Conservation (phyloP, 306 rosid species). For the Ceratonia siliqua region DNA sequence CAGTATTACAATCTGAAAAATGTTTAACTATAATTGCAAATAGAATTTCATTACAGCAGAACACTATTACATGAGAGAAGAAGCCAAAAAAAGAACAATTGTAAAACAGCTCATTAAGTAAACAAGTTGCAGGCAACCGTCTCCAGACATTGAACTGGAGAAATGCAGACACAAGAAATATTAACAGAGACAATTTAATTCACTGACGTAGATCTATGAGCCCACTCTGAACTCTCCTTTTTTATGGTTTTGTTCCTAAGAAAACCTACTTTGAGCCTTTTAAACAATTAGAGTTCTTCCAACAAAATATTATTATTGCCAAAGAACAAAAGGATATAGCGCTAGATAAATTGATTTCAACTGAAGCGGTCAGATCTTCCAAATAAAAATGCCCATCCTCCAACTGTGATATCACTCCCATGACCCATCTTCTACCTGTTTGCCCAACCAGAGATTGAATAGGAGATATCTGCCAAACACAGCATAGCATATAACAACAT, state of each 20-base stretch:
- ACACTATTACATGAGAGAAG: background rate
- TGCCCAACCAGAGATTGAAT: conserved; percentile 93
- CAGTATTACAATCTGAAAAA: background rate
- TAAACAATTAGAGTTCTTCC: background rate
- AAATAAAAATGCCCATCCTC: conserved; percentile 86
- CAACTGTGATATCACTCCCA: conserved; percentile 87
- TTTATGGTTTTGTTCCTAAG: background rate
- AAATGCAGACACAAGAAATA: background rate
- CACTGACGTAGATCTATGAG: background rate
- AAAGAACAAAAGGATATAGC: conserved; percentile 76
- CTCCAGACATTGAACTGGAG: background rate
- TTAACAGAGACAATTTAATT: background rate
- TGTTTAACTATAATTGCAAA: background rate
- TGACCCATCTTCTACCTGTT: conserved; percentile 81
- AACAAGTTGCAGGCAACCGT: background rate
- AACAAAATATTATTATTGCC: conserved; percentile 27
- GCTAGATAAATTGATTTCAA: conserved; percentile 64
- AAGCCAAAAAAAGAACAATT: background rate
- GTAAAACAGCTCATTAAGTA: background rate
- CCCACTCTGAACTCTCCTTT: background rate
- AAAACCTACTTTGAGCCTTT: conserved; percentile 11
- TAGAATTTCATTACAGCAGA: background rate
- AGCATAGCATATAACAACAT: conserved; percentile 9
- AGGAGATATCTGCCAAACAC: conserved; percentile 76
- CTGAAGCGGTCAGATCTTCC: conserved; percentile 87